Conservation (phyloP, 345 rosid species). For the Pugionium dolabratum region DNA sequence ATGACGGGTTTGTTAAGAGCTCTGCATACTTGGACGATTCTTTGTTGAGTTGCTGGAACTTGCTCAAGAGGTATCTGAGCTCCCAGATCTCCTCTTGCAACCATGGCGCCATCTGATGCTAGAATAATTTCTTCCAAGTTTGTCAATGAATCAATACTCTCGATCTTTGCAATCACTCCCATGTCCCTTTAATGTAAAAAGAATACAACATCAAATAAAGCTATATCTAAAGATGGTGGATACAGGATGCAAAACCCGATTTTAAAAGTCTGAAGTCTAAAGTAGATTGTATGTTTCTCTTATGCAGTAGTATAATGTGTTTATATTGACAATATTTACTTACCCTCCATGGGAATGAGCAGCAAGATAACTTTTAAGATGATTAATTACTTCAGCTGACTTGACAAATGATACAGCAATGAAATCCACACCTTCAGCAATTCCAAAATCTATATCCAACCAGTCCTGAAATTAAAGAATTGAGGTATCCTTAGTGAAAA, state of each 20-base stretch:
- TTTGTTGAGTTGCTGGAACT: conserved; percentile 96
- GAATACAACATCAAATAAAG: neutral
- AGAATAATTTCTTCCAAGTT: conserved; percentile 85
- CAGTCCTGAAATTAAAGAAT: conserved; percentile 66
- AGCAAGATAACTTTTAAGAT: conserved; percentile 93
- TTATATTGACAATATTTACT: conserved; percentile 27
- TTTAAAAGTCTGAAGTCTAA: neutral
- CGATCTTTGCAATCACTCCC: conserved; percentile 92
- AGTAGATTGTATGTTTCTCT: neutral
- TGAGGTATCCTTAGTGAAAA: conserved; percentile 2
- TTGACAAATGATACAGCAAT: conserved; percentile 98
- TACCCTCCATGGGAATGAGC: conserved; percentile 82
- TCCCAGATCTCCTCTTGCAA: conserved; percentile 97
- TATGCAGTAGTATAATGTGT: conserved; percentile 10
- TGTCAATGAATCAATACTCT: conserved; percentile 85
- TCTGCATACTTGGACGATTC: conserved; percentile 82
- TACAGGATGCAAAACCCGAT: neutral
- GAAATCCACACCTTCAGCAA: conserved; percentile 96
- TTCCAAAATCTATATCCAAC: conserved; percentile 98
- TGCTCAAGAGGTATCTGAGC: conserved; percentile 97
- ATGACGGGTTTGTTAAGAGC: conserved; percentile 91
- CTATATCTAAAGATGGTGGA: neutral
- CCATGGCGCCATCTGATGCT: conserved; percentile 99
- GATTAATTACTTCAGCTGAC: conserved; percentile 96
- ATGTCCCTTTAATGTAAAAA: conserved; percentile 58